These are phyloP conservation scores for Begonia loranthoides DNA, from an alignment of 306 rosid species.

Conservation along the genomic window DNA sequence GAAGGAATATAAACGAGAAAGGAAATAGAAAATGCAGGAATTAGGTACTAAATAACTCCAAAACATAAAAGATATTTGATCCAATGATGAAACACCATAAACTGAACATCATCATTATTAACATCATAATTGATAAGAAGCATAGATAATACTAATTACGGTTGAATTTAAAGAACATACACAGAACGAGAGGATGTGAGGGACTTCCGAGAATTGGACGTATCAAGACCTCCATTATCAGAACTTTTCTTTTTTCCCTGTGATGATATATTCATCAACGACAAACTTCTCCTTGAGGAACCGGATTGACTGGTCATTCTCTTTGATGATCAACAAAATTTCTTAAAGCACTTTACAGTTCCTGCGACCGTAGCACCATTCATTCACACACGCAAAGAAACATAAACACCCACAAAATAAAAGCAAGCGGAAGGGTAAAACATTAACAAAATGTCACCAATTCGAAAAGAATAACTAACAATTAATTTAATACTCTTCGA, in stretches of 20 bases:
- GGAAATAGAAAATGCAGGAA: no score
- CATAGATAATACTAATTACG: neutral
- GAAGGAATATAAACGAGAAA: no score
- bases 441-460: no score
- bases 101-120: neutral
- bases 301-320: constrained; percentile 45
- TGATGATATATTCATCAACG: constrained; percentile 20
- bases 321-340: neutral
- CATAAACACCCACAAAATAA: no score
- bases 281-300: constrained; percentile 40
- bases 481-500: no score
- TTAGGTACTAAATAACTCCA: neutral
- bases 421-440: no score
- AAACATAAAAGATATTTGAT: neutral
- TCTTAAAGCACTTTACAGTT: constrained; percentile 9
- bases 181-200: constrained; percentile 26
- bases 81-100: neutral
- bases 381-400: neutral
- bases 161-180: constrained; percentile 15
- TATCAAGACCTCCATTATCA: constrained; percentile 34
- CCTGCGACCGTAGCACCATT: constrained; percentile 13
- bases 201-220: constrained; percentile 28
- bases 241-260: constrained; percentile 35
- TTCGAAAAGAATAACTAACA: no score
- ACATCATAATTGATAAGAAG: neutral